Base-by-base conservation (phyloP, 2,329 filamentous ascomycete genomes). In the Tympanopsis confertula region DNA sequence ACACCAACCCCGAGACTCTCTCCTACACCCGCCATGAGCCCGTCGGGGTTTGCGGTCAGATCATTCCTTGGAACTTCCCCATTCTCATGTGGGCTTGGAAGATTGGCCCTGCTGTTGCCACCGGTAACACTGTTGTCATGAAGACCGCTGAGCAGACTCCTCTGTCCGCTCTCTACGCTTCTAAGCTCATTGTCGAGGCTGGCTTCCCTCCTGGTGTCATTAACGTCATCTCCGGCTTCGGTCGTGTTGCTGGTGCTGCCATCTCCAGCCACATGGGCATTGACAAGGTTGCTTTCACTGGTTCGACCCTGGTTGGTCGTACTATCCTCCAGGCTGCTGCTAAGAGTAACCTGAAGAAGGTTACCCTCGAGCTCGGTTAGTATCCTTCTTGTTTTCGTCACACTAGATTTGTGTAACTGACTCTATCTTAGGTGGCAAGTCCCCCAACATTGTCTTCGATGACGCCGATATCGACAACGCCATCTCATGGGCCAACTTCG, bases 51-150 rank as follows among this genome's bases (percentile, higher is more conserved):
- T 87, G 85, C 58, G 86, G 80, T 53, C 85, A 91, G 60, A 88
- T 89, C 54, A 89, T 91, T 51, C 85, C 85, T 44, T 88, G 84
- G 84, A 89, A 89, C 68, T 89, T 86, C 65, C 84, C 84, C 5
- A 65, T 89, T 35, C 73, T 84, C 54, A 88, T 88, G 82, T 71
- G 71, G 56, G 71, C 73, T 38, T 93, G 86, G 86, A 93, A 93
- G 74, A 78, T 86, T 44, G 79, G 72, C 42, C 81, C 81, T 36
- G 81, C 81, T 33, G 65, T 86, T 51, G 78, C 79, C 47, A 75
- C 75, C 26, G 82, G 82, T 52, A 86, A 86, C 72, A 74, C 69
- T 4, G 55, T 86, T 39, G 71, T 86, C 51, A 60, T 86, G 53
- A 86, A 86, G 74, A 74, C 78, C 17, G 80, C 82, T 44, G 81